Conservation (phyloP, 139 green algal genomes). For the Coelastrella sp. region DNA sequence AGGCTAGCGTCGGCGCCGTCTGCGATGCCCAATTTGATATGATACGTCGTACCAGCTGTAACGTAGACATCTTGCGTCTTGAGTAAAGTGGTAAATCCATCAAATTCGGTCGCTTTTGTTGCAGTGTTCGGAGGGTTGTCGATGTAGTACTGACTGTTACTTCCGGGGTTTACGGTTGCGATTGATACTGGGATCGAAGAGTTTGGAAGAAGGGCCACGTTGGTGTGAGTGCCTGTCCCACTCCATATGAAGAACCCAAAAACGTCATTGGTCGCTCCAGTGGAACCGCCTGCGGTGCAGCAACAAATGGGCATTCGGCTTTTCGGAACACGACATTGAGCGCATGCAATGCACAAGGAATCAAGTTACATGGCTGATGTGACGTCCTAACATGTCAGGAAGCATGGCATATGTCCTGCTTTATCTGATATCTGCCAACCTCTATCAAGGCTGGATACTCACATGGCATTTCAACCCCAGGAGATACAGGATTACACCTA, state of each 20-base stretch:
- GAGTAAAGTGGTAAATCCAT: background rate
- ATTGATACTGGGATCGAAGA: background rate
- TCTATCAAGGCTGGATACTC: no score
- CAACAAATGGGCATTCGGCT: background rate
- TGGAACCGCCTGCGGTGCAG: background rate
- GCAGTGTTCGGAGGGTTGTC: background rate
- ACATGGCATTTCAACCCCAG: no score
- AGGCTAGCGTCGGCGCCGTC: background rate
- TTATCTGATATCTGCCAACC: no score
- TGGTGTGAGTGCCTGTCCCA: background rate
- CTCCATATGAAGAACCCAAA: conserved; percentile 24
- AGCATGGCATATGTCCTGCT: no score
- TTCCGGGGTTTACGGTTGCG: background rate
- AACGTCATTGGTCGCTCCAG: background rate
- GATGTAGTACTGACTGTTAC: conserved; percentile 15
- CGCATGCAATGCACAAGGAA: no score
- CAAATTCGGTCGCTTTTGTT: background rate
- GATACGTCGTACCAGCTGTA: conserved; percentile 8
- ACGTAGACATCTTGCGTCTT: background rate
- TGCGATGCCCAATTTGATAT: background rate
- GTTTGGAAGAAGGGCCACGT: conserved; percentile 23
- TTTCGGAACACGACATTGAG: no score
- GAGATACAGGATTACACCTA: no score
- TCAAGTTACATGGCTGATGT: no score
- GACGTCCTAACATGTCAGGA: no score